Evolutionary conservation across 2,329 filamentous ascomycete species (phyloP).

Genomic region (Fusarium incarnatum): DNA sequence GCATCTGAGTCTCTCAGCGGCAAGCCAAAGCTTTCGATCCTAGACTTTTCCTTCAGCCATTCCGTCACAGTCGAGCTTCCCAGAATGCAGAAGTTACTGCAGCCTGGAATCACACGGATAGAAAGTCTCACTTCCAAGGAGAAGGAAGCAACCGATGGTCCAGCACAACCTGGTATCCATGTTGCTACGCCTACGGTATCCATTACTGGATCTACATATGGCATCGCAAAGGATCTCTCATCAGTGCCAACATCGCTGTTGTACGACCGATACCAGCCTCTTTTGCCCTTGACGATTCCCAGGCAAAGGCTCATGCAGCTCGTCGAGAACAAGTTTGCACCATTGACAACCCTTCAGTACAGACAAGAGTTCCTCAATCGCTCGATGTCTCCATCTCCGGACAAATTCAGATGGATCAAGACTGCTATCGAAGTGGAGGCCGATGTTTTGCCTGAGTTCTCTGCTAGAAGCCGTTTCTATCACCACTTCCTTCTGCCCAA

Average conservation of each 20-base stretch:
- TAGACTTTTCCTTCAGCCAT: slow-evolving; percentile 57
- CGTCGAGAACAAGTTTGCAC: slow-evolving; percentile 53
- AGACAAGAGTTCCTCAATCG: slow-evolving; percentile 55
- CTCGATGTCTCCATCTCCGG: slow-evolving; percentile 19
- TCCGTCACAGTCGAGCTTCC: slow-evolving; percentile 53
- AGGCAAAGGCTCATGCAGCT: slow-evolving; percentile 54
- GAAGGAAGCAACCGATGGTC: slow-evolving; percentile 13
- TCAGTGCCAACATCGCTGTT: slow-evolving; percentile 50
- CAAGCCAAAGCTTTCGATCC: slow-evolving; percentile 38
- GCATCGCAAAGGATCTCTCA: slow-evolving; percentile 48
- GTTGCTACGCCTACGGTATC: slow-evolving; percentile 51
- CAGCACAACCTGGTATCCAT: slow-evolving; percentile 33
- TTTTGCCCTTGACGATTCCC: slow-evolving; percentile 51
- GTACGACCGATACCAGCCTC: slow-evolving; percentile 55
- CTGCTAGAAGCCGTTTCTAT: slow-evolving; percentile 53
- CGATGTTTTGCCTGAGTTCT: slow-evolving; percentile 54
- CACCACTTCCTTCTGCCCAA: slow-evolving; percentile 49
- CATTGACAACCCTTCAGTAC: slow-evolving; percentile 52
- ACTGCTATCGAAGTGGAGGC: slow-evolving; percentile 42
- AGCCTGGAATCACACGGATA: slow-evolving; percentile 42
- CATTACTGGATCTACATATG: slow-evolving; percentile 56
- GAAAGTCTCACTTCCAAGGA: slow-evolving; percentile 37
- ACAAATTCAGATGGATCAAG: slow-evolving; percentile 42
- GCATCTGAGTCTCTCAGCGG: slow-evolving; percentile 38
- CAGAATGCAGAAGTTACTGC: slow-evolving; percentile 44